phyloP scores from a whole-genome alignment of 164 flowering plant genomes.

The Dillenia turbinata region DNA sequence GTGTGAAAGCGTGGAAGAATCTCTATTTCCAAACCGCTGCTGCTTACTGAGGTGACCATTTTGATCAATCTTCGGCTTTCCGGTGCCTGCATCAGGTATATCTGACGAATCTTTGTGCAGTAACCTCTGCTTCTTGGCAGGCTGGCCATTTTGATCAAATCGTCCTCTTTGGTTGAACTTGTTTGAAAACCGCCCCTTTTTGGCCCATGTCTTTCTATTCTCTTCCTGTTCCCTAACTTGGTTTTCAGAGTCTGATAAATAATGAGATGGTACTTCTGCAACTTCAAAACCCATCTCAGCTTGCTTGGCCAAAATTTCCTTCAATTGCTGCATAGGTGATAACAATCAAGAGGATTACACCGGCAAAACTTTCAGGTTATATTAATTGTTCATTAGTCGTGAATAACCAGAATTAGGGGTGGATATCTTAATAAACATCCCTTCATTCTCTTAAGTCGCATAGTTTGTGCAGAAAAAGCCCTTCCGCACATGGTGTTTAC shows the following conservation, averaged over 20 bases:
- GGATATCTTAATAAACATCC: not conserved
- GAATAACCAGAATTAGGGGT: not conserved
- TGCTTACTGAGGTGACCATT: no score
- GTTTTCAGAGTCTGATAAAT: conserved; percentile 51
- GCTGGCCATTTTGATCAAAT: conserved; percentile 25
- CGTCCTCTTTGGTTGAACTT: conserved; percentile 40
- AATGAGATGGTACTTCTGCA: conserved; percentile 75
- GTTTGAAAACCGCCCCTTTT: conserved; percentile 44
- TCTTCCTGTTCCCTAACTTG: conserved; percentile 17
- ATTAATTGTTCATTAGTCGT: no score
- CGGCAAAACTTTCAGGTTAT: not conserved
- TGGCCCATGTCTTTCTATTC: conserved; percentile 14
- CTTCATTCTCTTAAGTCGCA: not conserved
- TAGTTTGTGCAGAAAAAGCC: not conserved
- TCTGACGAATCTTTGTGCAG: conserved; percentile 21
- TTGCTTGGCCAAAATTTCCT: conserved; percentile 81
- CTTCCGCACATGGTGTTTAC: no score
- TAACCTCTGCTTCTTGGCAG: conserved; percentile 33
- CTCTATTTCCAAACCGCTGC: no score
- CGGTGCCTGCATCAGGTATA: conserved; percentile 5
- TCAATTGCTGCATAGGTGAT: conserved; percentile 62
- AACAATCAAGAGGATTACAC: not conserved
- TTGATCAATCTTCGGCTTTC: not conserved
- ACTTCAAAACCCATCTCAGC: conserved; percentile 91
- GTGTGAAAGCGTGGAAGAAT: not conserved